phyloP scores from a whole-genome alignment of 2,329 filamentous ascomycete genomes.

The Ophiostoma pallidulum region DNA sequence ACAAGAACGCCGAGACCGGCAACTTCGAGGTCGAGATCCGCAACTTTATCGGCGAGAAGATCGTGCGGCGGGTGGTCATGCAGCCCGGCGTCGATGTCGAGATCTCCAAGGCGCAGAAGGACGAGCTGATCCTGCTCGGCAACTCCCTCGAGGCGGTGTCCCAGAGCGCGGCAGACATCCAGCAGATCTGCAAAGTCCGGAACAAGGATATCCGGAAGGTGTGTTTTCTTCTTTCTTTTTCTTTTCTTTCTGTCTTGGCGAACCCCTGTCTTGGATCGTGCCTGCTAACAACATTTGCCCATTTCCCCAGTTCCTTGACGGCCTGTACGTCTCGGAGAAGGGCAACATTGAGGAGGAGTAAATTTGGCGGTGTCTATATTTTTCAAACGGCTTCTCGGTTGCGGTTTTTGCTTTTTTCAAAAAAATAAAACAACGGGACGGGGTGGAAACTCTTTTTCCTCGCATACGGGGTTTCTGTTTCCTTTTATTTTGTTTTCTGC shows the following conservation, averaged over 20 bases:
- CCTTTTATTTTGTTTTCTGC: slow-evolving; percentile 1
- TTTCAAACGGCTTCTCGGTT: slow-evolving; percentile 14
- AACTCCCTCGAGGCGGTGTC: slow-evolving; percentile 98
- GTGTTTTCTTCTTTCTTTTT: not conserved
- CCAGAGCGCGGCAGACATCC: slow-evolving; percentile 96
- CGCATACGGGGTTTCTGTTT: slow-evolving; percentile 14
- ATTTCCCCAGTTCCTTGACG: slow-evolving; percentile 98
- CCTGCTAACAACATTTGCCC: slow-evolving; percentile 18
- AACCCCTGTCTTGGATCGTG: too few relatives aligned
- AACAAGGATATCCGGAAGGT: slow-evolving; percentile 99
- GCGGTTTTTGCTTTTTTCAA: slow-evolving; percentile 6
- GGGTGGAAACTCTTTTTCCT: not conserved
- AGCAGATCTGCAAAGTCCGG: slow-evolving; percentile 98
- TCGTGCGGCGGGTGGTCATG: slow-evolving; percentile 87
- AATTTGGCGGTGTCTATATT: too few relatives aligned
- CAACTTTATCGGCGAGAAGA: slow-evolving; percentile 99
- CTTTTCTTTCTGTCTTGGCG: not conserved
- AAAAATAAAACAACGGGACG: not conserved
- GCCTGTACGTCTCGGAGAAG: slow-evolving; percentile 99
- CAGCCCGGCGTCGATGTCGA: slow-evolving; percentile 82
- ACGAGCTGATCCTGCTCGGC: slow-evolving; percentile 85
- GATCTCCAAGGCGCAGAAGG: slow-evolving; percentile 88
- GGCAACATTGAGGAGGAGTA: slow-evolving; percentile 78
- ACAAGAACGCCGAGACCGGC: slow-evolving; percentile 89
- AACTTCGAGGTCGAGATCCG: slow-evolving; percentile 92